A percentile compares a stretch with the other conserved stretches of the same genome.
Evolutionary conservation across 805 yeast genomes (phyloP).

Genomic region (Metschnikowia arizonensis): DNA sequence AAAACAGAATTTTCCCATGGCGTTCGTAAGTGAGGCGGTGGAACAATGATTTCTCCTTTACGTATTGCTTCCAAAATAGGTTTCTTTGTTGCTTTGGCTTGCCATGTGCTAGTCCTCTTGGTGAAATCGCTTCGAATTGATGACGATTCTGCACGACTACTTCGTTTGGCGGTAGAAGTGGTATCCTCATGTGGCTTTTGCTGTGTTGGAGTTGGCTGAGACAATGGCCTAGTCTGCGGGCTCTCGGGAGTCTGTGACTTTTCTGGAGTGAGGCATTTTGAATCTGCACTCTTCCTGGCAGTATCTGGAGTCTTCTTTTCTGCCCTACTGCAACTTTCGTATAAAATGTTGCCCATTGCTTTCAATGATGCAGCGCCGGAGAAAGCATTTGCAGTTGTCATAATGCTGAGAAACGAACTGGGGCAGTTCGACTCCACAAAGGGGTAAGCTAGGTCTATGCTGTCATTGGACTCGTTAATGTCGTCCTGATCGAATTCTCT

Average conservation of each 20-base stretch:
- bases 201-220: background rate
- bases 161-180: background rate
- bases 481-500: background rate
- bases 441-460: constrained; percentile 28
- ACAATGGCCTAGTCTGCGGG: background rate
- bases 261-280: background rate
- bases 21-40: constrained; percentile 14
- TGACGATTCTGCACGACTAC: background rate
- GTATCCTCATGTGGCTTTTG: background rate
- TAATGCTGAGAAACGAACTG: constrained; percentile 25
- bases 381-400: constrained; percentile 29
- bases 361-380: constrained; percentile 23
- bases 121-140: background rate
- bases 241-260: background rate
- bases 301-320: background rate
- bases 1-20: constrained; percentile 30
- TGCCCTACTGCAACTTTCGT: constrained; percentile 5
- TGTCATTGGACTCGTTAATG: constrained; percentile 16
- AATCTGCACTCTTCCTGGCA: background rate
- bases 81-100: background rate
- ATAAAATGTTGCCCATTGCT: constrained; percentile 10
- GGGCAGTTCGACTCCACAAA: constrained; percentile 22
- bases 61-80: background rate
- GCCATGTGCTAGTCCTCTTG: background rate
- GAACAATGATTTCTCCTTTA: constrained; percentile 5